These are phyloP conservation scores for Aspergillus novoparasiticus DNA, from an alignment of 2,329 filamentous ascomycete genomes.

Conservation along the genomic window DNA sequence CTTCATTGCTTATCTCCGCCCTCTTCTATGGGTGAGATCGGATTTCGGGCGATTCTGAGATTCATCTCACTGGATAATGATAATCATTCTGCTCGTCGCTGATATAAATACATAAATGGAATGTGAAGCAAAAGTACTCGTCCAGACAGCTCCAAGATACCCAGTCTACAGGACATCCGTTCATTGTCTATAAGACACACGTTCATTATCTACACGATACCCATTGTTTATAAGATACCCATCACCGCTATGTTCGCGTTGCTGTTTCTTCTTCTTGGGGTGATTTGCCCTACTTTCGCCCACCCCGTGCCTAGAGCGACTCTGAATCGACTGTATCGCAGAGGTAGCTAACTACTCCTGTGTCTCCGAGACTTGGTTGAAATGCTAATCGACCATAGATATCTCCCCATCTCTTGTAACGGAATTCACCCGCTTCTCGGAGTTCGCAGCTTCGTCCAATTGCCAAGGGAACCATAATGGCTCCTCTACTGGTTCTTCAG, in stretches of 20 bases:
- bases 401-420: background rate
- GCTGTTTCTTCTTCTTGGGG: background rate
- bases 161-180: background rate
- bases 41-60: too few species aligned
- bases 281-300: background rate
- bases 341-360: background rate
- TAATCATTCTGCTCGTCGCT: background rate
- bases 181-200: background rate
- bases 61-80: background rate
- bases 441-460: constrained; percentile 4
- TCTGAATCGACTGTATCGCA: background rate
- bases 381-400: background rate
- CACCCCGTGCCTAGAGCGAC: background rate
- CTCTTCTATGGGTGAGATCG: background rate
- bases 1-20: background rate
- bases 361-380: background rate
- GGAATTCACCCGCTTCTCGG: constrained; percentile 2
- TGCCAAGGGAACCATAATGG: constrained; percentile 9
- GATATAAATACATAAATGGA: background rate
- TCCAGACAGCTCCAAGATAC: background rate
- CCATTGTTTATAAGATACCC: background rate
- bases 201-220: background rate
- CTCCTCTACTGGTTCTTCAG: background rate
- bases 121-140: background rate
- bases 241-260: background rate